A percentile compares a stretch with the other conserved stretches of the same genome.
phyloP scores from a whole-genome alignment of 2,329 filamentous ascomycete species.

The Penicillium griseofulvum region DNA sequence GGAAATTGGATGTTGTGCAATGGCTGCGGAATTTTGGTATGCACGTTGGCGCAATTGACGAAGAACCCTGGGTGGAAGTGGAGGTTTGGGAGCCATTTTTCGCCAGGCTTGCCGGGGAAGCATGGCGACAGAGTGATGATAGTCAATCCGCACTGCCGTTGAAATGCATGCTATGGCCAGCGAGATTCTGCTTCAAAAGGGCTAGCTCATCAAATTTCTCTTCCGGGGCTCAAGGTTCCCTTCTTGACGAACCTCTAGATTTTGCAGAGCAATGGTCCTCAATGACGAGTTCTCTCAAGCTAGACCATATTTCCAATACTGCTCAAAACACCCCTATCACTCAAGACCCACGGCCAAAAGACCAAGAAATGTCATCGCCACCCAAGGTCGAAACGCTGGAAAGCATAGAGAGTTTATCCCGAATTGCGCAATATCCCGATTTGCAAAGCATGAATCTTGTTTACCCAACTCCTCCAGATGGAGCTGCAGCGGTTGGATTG shows the following conservation, averaged over 20 bases:
- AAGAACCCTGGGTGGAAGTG: slow-evolving; percentile 42
- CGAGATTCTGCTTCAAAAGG: slow-evolving; percentile 43
- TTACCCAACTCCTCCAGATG: slow-evolving; percentile 56
- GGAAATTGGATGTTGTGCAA: slow-evolving; percentile 37
- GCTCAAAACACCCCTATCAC: slow-evolving; percentile 14
- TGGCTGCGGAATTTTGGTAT: slow-evolving; percentile 42
- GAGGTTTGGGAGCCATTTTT: slow-evolving; percentile 44
- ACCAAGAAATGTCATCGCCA: slow-evolving; percentile 23
- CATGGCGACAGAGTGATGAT: slow-evolving; percentile 28
- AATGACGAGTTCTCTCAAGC: slow-evolving; percentile 22
- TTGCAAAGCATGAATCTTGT: slow-evolving; percentile 45
- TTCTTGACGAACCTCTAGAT: slow-evolving; percentile 39
- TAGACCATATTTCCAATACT: slow-evolving; percentile 21
- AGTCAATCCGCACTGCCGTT: slow-evolving; percentile 31
- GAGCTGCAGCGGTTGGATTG: slow-evolving; percentile 35
- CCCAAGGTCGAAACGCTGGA: slow-evolving; percentile 28
- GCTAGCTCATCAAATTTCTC: slow-evolving; percentile 18
- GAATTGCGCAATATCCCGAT: slow-evolving; percentile 40
- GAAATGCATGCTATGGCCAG: slow-evolving; percentile 47
- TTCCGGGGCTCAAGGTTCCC: slow-evolving; percentile 18
- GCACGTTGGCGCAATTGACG: slow-evolving; percentile 27
- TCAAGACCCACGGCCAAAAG: slow-evolving; percentile 26
- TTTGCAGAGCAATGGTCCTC: slow-evolving; percentile 44
- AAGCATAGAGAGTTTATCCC: slow-evolving; percentile 39
- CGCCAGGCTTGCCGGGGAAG: slow-evolving; percentile 36